phyloP scores from a whole-genome alignment of 2,329 filamentous ascomycete genomes.

The Colletotrichum plurivorum region DNA sequence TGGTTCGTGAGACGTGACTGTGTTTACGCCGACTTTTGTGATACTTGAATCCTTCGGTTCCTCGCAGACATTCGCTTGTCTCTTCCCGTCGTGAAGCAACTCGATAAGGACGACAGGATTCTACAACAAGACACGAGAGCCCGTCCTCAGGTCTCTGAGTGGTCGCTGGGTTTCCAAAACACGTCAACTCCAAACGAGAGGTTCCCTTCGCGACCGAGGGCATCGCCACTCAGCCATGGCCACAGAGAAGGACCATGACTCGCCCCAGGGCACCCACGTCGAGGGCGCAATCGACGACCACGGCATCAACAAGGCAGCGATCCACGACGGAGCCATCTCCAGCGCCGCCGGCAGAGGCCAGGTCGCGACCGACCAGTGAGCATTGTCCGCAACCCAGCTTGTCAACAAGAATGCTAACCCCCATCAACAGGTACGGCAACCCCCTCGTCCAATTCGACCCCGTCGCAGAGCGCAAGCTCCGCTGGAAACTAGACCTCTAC shows the following conservation, averaged over 20 bases:
- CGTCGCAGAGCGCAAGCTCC: slow-evolving; percentile 69
- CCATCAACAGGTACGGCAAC: slow-evolving; percentile 58
- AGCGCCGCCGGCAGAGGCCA: slow-evolving; percentile 59
- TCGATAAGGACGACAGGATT: no score
- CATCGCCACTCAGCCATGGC: slow-evolving; percentile 15
- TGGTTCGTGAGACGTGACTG: no score
- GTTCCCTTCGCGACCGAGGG: neutral
- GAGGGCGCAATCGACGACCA: slow-evolving; percentile 31
- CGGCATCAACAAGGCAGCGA: slow-evolving; percentile 30
- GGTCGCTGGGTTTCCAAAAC: no score
- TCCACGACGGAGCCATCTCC: slow-evolving; percentile 36
- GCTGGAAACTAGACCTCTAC: slow-evolving; percentile 75
- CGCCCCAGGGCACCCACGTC: slow-evolving; percentile 12
- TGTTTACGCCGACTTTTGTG: no score
- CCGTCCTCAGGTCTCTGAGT: no score
- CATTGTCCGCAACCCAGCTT: fast-evolving
- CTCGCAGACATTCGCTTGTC: no score
- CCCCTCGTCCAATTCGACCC: slow-evolving; percentile 68
- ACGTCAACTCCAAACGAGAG: neutral
- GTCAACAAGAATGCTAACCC: neutral
- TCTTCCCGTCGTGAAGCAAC: no score
- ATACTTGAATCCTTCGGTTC: no score
- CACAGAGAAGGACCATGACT: slow-evolving; percentile 25
- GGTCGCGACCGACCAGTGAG: slow-evolving; percentile 62
- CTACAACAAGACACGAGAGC: no score